These are phyloP conservation scores for Rossbeevera mucosa DNA, from an alignment of 768 basidiomycete genomes.

Conservation along the genomic window DNA sequence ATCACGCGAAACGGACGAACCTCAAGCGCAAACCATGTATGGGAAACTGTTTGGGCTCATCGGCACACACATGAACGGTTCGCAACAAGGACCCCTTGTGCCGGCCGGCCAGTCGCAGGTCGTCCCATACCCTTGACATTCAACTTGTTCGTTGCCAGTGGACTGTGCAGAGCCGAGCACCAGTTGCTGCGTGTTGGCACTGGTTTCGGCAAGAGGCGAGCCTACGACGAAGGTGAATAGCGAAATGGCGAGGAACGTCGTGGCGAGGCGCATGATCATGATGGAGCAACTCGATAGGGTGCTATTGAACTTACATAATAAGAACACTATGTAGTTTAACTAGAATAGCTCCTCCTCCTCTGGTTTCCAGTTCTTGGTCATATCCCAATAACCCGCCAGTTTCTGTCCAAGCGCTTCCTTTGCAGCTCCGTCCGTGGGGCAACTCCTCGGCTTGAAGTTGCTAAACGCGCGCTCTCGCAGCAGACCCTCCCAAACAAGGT, in stretches of 20 bases:
- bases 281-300: too few species aligned
- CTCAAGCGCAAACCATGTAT: conserved; percentile 10
- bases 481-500: conserved; percentile 89
- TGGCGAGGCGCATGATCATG: conserved; percentile 12
- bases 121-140: background rate
- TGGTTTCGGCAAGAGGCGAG: background rate
- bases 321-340: conserved; percentile 1
- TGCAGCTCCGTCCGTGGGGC: conserved; percentile 79
- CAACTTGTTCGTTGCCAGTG: background rate
- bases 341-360: conserved; percentile 74
- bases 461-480: conserved; percentile 78
- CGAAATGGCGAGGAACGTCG: background rate
- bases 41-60: conserved; percentile 4
- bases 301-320: background rate
- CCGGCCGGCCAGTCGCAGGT: conserved; percentile 1
- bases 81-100: conserved; percentile 11
- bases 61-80: conserved; percentile 8
- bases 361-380: conserved; percentile 84
- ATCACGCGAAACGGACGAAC: conserved; percentile 1
- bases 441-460: conserved; percentile 74
- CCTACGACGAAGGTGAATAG: conserved; percentile 1
- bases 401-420: conserved; percentile 83
- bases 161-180: background rate
- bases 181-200: conserved; percentile 2
- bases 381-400: conserved; percentile 90